phyloP scores from a whole-genome alignment of 1,284 basidiomycete genomes.

The Xerocomus amazonicus region DNA sequence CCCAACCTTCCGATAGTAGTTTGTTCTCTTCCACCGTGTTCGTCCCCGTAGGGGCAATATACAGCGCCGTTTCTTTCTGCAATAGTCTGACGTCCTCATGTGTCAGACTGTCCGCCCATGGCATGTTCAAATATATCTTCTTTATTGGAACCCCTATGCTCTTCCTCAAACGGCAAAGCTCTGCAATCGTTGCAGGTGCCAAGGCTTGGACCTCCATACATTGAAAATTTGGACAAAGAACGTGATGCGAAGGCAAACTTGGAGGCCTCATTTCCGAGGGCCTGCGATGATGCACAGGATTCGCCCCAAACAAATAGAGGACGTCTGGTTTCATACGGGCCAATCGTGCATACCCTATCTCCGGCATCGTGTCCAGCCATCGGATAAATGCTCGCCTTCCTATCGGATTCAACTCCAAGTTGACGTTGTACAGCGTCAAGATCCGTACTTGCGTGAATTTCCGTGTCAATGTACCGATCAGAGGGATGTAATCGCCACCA shows the following conservation, averaged over 20 bases:
- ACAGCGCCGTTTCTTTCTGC: constrained; percentile 22
- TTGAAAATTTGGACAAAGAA: constrained; percentile 41
- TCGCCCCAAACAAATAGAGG: constrained; percentile 43
- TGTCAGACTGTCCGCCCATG: constrained; percentile 17
- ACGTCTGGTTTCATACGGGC: constrained; percentile 38
- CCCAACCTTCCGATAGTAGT: constrained; percentile 28
- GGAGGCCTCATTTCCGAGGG: constrained; percentile 5
- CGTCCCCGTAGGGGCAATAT: constrained; percentile 31
- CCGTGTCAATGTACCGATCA: constrained; percentile 44
- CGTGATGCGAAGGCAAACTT: constrained; percentile 3
- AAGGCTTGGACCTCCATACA: constrained; percentile 41
- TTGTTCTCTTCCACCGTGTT: constrained; percentile 38
- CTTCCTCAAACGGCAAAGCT: constrained; percentile 30
- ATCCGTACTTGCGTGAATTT: constrained; percentile 46
- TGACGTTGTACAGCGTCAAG: constrained; percentile 46
- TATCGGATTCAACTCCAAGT: constrained; percentile 27
- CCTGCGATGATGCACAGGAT: constrained; percentile 30
- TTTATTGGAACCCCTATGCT: constrained; percentile 32
- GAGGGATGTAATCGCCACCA: constrained; percentile 45
- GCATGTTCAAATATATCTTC: constrained; percentile 34
- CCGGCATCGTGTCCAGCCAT: constrained; percentile 53
- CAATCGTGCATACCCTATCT: constrained; percentile 47
- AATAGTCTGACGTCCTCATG: constrained; percentile 19
- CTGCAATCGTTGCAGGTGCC: constrained; percentile 20
- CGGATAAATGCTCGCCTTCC: constrained; percentile 36